Conservation (phyloP, 345 rosid genomes). For the Lepidium aucheri region DNA sequence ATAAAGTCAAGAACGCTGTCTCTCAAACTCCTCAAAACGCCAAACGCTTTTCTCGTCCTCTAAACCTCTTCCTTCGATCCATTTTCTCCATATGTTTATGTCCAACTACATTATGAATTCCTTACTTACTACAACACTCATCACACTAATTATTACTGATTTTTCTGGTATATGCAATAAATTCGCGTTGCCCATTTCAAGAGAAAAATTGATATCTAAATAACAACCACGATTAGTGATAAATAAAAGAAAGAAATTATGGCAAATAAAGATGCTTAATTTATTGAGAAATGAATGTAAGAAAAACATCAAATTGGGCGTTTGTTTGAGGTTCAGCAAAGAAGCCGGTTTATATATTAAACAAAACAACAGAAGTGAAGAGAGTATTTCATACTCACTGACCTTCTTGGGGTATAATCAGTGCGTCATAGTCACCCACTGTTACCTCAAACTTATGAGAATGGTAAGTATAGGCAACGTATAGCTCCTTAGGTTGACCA, state of each 20-base stretch:
- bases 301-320: background rate
- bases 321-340: slow-evolving; percentile 3
- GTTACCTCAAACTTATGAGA: slow-evolving; percentile 45
- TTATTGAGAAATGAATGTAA: slow-evolving; percentile 16
- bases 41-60: slow-evolving; percentile 6
- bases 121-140: background rate
- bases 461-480: slow-evolving; percentile 52
- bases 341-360: background rate
- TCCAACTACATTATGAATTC: background rate
- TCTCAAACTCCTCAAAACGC: slow-evolving; percentile 14
- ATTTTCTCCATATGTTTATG: background rate
- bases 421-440: slow-evolving; percentile 62
- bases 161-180: background rate
- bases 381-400: slow-evolving; percentile 34
- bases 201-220: no score
- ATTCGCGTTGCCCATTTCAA: background rate
- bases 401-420: slow-evolving; percentile 57
- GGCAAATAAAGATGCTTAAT: slow-evolving; percentile 11
- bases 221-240: background rate
- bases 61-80: background rate
- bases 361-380: slow-evolving; percentile 7
- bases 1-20: background rate
- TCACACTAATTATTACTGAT: background rate
- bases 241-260: background rate
- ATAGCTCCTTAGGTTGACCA: slow-evolving; percentile 64